Percentiles rank a stretch among this genome's conserved stretches.
phyloP scores from a whole-genome alignment of 2,329 filamentous ascomycete genomes.

The Huntiella savannae region DNA sequence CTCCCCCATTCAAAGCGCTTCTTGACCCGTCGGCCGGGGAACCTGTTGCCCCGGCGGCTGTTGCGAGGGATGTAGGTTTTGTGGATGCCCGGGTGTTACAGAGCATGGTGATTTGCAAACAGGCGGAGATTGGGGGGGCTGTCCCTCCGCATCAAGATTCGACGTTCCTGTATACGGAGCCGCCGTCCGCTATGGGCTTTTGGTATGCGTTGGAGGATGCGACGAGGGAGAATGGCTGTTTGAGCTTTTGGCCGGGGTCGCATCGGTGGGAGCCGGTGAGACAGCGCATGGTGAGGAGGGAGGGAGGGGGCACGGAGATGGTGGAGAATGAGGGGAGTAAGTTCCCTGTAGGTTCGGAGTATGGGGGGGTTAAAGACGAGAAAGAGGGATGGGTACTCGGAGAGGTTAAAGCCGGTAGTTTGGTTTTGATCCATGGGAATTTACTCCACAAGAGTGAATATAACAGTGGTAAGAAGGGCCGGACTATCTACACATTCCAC shows the following conservation, averaged over 20 bases:
- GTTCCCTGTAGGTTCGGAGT: constrained; percentile 39
- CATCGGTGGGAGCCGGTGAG: constrained; percentile 54
- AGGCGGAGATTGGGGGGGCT: constrained; percentile 83
- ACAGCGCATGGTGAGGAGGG: constrained; percentile 55
- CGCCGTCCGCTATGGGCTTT: constrained; percentile 78
- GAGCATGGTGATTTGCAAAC: constrained; percentile 97
- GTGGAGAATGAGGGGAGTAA: constrained; percentile 44
- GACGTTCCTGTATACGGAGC: constrained; percentile 78
- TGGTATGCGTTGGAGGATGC: constrained; percentile 97
- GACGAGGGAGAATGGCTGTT: constrained; percentile 65
- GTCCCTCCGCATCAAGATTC: constrained; percentile 86
- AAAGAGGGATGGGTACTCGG: constrained; percentile 48
- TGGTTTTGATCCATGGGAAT: constrained; percentile 93
- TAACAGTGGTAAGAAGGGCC: constrained; percentile 68
- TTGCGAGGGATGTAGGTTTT: constrained; percentile 57
- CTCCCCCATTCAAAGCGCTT: constrained; percentile 43
- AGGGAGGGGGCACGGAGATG: constrained; percentile 45
- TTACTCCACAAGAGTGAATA: constrained; percentile 89
- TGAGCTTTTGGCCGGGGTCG: constrained; percentile 70
- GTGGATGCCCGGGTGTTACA: constrained; percentile 60
- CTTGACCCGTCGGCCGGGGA: constrained; percentile 30
- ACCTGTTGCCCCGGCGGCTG: constrained; percentile 29
- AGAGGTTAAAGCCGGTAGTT: constrained; percentile 74
- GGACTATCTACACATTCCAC: constrained; percentile 96
- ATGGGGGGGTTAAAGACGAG: constrained; percentile 21